Base-by-base conservation (phyloP, 228 moss, liverwort and hornwort species). In the Sphagnum magellanicum region DNA sequence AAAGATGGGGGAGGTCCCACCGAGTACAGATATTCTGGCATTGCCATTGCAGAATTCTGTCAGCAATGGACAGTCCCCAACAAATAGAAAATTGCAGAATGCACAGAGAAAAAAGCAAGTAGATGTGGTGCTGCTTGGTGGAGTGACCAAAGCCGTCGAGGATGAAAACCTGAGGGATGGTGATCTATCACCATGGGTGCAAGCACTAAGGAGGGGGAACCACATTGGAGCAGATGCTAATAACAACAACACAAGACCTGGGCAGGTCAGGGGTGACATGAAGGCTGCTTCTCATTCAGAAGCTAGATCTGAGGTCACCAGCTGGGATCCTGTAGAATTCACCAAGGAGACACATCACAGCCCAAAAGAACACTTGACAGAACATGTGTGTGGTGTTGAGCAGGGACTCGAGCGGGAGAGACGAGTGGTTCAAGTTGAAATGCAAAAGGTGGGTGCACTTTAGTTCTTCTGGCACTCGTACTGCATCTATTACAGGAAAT, bases 171-270 rank as follows among this genome's bases (percentile, higher is more conserved):
- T 32, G 16, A 74, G 61, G 63, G 77, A 72, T 17, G 51, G 61
- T 32, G 73, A 73, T 48, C 53, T 64, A 13, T 75, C 78, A 68
- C 67, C 73, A 0, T 78, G 75, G 78, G 73, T 78, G 63, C 78
- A 77, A 63, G 72, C 71, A 69, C 66, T 75, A 59, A 61, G 74
- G 52, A 69, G 72, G 72, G 67, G 75, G 64, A 75, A 69, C 47
- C 65, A 70, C 67, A 72, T 74, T 60, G 63, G 15, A 63, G 78
- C 67, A 67, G 60, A 75, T 66, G 72, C 60, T 59, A 10, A 16
- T 14, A 60, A 11, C 66, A 53, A 62, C 5, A 62, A 61, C 53
- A 10, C 68, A 32, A 32, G 32, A 32, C 32, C 32, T 32, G 32
- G 32, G 32, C 32, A 61, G 14, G 11, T 14, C 4, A 68, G 48